These are phyloP conservation scores for Uronychia setigera DNA, from an alignment of 73 alveolate genomes.

Conservation along the genomic window DNA sequence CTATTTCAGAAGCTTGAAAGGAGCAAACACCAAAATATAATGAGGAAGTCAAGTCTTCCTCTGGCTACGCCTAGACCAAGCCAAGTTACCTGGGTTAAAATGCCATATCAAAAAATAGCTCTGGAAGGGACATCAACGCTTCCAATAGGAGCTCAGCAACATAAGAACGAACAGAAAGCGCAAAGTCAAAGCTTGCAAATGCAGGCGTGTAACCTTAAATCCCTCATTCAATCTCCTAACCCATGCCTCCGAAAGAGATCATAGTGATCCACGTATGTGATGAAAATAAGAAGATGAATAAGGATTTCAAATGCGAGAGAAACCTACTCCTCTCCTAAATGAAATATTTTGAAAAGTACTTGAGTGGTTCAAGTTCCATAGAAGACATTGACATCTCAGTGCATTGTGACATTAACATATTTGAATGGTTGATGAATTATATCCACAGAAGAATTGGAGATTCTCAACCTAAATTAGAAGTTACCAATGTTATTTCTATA, in stretches of 20 bases:
- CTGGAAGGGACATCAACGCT: neutral
- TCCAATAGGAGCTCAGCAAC: neutral
- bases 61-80: neutral
- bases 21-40: neutral
- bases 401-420: constrained; percentile 73
- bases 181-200: neutral
- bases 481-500: constrained; percentile 65
- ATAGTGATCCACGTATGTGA: constrained; percentile 76
- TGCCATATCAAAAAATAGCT: neutral
- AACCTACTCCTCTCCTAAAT: constrained; percentile 53
- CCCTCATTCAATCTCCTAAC: neutral
- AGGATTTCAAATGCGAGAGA: constrained; percentile 67
- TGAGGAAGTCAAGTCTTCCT: neutral
- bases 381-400: constrained; percentile 76
- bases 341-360: constrained; percentile 77
- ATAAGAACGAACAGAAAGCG: neutral
- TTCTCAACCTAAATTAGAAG: constrained; percentile 43
- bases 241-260: constrained; percentile 13
- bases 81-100: neutral
- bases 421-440: constrained; percentile 78
- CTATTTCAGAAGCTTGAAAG: neutral
- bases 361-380: constrained; percentile 45
- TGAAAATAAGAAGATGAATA: constrained; percentile 61
- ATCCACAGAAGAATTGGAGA: constrained; percentile 10
- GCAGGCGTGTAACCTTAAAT: no score